phyloP scores from a whole-genome alignment of 495 filamentous ascomycete species.

The Penicillium mononematosum region DNA sequence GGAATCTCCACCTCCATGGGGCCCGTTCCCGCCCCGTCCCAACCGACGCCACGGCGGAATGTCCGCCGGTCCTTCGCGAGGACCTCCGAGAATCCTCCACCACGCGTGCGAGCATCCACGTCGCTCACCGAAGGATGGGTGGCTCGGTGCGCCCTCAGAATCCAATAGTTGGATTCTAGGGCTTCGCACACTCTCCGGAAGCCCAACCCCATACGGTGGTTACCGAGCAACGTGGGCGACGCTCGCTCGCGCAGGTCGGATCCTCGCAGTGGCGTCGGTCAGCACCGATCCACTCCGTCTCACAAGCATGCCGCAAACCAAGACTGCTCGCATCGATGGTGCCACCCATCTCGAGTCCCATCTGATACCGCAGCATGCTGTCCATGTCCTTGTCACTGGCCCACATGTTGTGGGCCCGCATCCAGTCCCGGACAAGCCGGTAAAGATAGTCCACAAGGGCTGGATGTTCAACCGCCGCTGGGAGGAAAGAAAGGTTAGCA shows the following conservation, averaged over 20 bases:
- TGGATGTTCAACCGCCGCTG: conserved; percentile 19
- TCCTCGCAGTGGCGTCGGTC: conserved; percentile 29
- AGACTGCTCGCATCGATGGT: conserved; percentile 11
- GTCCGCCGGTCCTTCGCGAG: conserved; percentile 20
- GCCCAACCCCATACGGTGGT: conserved; percentile 7
- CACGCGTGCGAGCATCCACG: conserved; percentile 30
- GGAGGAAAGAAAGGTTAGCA: neutral
- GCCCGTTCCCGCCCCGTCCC: conserved; percentile 34
- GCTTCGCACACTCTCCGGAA: conserved; percentile 19
- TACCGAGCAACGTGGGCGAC: conserved; percentile 14
- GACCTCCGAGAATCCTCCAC: conserved; percentile 35
- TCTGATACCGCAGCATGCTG: conserved; percentile 25
- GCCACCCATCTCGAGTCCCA: conserved; percentile 26
- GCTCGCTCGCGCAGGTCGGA: conserved; percentile 25
- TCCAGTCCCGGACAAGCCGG: conserved; percentile 38
- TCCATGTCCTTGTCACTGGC: conserved; percentile 13
- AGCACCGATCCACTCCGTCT: conserved; percentile 37
- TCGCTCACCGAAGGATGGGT: conserved; percentile 35
- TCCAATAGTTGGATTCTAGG: conserved; percentile 38
- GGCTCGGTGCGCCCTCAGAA: conserved; percentile 39
- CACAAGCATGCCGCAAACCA: conserved; percentile 35
- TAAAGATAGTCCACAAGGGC: conserved; percentile 33
- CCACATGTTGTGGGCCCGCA: conserved; percentile 24
- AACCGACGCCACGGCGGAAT: conserved; percentile 39
- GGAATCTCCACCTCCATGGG: conserved; percentile 34